Conservation (phyloP, 441 rosid genomes). For the Euphorbia corollata region DNA sequence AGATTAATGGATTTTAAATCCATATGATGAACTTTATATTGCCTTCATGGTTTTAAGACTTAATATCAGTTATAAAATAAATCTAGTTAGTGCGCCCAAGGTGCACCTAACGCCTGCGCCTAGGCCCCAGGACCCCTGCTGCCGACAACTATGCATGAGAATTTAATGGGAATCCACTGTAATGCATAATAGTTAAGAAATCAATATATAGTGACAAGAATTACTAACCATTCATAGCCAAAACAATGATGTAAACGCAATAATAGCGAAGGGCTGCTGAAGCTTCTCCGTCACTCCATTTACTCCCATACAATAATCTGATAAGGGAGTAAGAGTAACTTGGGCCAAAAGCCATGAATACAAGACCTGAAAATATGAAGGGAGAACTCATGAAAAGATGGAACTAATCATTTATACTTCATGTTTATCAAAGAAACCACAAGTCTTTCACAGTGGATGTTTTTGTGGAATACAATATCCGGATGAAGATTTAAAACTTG, state of each 20-base stretch:
- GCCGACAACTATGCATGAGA: no score
- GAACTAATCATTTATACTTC: not conserved
- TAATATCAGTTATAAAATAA: no score
- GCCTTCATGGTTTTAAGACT: no score
- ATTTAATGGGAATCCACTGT: not conserved
- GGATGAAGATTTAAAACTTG: constrained; percentile 1
- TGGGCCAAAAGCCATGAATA: constrained; percentile 91
- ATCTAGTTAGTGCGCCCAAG: no score
- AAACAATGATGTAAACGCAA: constrained; percentile 67
- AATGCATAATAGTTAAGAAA: not conserved
- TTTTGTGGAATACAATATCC: not conserved
- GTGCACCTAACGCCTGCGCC: no score
- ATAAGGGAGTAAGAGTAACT: constrained; percentile 86
- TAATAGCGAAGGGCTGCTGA: constrained; percentile 67
- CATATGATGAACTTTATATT: no score
- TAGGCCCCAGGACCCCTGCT: no score
- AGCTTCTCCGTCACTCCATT: constrained; percentile 98
- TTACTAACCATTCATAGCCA: constrained; percentile 86
- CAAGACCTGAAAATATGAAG: constrained; percentile 46
- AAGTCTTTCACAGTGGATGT: not conserved
- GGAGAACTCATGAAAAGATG: constrained; percentile 8
- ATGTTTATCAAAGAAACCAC: constrained; percentile 2
- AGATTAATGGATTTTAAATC: no score
- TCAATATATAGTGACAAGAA: constrained; percentile 2
- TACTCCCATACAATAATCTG: constrained; percentile 72